Evolutionary conservation across 2,329 filamentous ascomycete species (phyloP).

Genomic region (Aureobasidium sp.): DNA sequence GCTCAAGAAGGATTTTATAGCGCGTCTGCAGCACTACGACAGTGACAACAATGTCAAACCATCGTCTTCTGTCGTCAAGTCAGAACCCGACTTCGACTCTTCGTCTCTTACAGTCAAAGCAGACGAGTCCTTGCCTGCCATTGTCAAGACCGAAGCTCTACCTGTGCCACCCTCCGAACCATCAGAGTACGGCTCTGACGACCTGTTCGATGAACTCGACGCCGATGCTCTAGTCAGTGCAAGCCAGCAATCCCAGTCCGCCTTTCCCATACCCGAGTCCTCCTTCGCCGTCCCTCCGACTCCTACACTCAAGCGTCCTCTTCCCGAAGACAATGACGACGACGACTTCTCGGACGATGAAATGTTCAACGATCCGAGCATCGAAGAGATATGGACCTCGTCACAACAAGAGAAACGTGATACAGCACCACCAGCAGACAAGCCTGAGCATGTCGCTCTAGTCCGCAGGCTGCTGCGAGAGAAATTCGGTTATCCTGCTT

Average conservation of each 20-base stretch:
- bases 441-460: not conserved
- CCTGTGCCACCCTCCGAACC: not conserved
- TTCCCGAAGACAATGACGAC: not conserved
- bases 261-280: not conserved
- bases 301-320: not conserved
- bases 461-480: conserved; percentile 33
- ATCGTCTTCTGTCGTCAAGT: not conserved
- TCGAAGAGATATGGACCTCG: conserved; percentile 10
- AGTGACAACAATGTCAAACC: not conserved
- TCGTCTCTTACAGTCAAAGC: not conserved
- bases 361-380: not conserved
- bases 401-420: not conserved
- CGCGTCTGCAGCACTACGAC: not conserved
- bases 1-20: not conserved
- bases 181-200: conserved; percentile 2
- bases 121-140: not conserved
- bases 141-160: not conserved
- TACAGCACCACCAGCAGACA: not conserved
- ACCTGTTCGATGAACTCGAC: conserved; percentile 3
- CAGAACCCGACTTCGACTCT: not conserved
- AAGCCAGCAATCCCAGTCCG: not conserved
- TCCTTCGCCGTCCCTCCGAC: not conserved
- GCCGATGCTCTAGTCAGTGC: not conserved
- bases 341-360: conserved; percentile 1
- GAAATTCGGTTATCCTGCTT: conserved; percentile 34